Evolutionary conservation across 495 filamentous ascomycete species (phyloP), one percentile per base, ranked within the genome.

Genomic region (Hypoxylon lienhwacheense): DNA sequence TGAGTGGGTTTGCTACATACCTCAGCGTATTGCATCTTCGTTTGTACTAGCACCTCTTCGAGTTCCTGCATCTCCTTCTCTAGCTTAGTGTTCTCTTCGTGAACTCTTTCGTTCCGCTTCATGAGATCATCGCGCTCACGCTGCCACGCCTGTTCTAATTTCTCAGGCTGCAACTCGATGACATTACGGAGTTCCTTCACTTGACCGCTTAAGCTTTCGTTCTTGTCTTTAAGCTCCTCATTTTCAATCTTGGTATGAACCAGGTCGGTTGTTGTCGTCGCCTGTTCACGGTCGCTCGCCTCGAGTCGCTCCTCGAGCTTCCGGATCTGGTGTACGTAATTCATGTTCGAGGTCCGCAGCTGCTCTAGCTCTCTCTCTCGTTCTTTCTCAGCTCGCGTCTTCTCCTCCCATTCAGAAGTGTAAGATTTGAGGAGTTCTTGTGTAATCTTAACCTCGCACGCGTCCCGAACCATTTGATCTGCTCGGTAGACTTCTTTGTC

Each of bases 401-500:
- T 87, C 58, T 97, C 91, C 61, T 93, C 88, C 95, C 93, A 99
- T 63, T 99, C 93, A 0, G 78, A 65, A 1, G 85, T 84, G 69
- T 99, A 99, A 0, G 74, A 72, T 47, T 85, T 85, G 17, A 99
- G 83, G 63, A 83, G 79, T 53, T 91, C 88, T 1, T 85, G 81
- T 0, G 88, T 88, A 56, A 99, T 85, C 47, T 87, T 87, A 12
- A 96, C 80, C n/a, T 85, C 83, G 65, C 91, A 97, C 11, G 93
- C 93, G 69, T 99, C 93, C 47, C 88, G 88, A 4, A 99, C 89
- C 53, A 99, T 77, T 55, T 90, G 80, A 66, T 99, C 95, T 8
- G 95, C 92, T 16, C 91, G 85, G 67, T 99, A 99, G 7, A 97
- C 78, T 59, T 96, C 93, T 69, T 96, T 97, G 64, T 99, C 93